These are phyloP conservation scores for Calonectria pteridis DNA, from an alignment of 2,329 filamentous ascomycete genomes.

Conservation along the genomic window DNA sequence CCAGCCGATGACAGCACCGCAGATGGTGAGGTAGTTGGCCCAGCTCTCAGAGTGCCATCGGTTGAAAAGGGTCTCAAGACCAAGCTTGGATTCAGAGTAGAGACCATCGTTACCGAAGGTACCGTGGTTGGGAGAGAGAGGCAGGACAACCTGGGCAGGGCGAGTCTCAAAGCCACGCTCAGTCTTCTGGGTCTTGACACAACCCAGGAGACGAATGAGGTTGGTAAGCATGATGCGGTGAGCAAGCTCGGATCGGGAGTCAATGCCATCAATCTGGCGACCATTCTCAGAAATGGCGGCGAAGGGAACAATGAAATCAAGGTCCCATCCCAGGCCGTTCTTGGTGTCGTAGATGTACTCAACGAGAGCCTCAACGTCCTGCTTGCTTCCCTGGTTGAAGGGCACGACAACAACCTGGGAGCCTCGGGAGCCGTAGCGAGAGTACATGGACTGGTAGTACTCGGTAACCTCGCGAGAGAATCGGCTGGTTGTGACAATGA, in stretches of 20 bases:
- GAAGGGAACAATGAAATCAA: slow-evolving; percentile 96
- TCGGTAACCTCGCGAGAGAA: slow-evolving; percentile 98
- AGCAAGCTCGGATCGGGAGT: slow-evolving; percentile 97
- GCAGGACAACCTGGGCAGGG: slow-evolving; percentile 95
- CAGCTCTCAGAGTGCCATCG: slow-evolving; percentile 98
- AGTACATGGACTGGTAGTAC: slow-evolving; percentile 99
- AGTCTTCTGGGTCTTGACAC: slow-evolving; percentile 91
- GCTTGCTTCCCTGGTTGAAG: slow-evolving; percentile 99
- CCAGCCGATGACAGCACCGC: slow-evolving; percentile 98
- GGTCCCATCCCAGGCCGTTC: slow-evolving; percentile 97
- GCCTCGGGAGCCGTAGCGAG: slow-evolving; percentile 90
- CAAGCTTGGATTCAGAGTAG: slow-evolving; percentile 98
- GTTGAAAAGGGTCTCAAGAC: slow-evolving; percentile 97
- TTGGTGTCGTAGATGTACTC: slow-evolving; percentile 98
- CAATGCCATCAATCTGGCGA: slow-evolving; percentile 95
- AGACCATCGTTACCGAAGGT: slow-evolving; percentile 98
- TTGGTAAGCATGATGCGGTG: slow-evolving; percentile 99
- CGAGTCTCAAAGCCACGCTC: slow-evolving; percentile 92
- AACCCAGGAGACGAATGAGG: slow-evolving; percentile 89
- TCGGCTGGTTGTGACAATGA: slow-evolving; percentile 94
- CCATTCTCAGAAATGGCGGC: slow-evolving; percentile 98
- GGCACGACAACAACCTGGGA: slow-evolving; percentile 98
- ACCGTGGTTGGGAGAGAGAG: slow-evolving; percentile 96
- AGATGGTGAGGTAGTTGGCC: slow-evolving; percentile 97
- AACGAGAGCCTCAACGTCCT: slow-evolving; percentile 93